These are phyloP conservation scores for Fusarium miscanthi DNA, from an alignment of 2,329 filamentous ascomycete species.

Conservation along the genomic window DNA sequence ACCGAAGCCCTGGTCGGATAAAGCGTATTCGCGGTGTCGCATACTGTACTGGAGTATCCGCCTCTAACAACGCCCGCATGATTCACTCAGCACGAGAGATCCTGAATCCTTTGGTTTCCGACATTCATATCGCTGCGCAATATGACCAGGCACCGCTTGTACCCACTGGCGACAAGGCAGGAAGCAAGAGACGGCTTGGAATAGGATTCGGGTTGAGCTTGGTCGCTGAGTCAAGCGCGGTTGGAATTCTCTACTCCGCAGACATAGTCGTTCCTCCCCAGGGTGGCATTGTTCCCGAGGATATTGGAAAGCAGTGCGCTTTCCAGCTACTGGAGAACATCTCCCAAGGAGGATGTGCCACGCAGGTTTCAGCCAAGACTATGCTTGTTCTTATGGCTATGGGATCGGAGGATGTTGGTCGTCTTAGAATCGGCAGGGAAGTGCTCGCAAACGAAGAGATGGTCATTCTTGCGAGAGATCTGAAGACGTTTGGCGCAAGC, in stretches of 20 bases:
- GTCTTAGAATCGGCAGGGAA: constrained; percentile 82
- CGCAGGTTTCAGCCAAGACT: constrained; percentile 75
- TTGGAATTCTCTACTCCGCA: constrained; percentile 85
- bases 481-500: constrained; percentile 88
- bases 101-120: constrained; percentile 84
- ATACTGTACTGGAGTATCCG: constrained; percentile 91
- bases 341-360: constrained; percentile 83
- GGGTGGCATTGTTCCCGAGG: constrained; percentile 88
- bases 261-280: constrained; percentile 80
- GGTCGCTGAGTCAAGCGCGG: constrained; percentile 89
- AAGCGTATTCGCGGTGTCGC: constrained; percentile 92
- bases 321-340: constrained; percentile 89
- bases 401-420: constrained; percentile 95
- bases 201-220: constrained; percentile 92
- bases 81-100: constrained; percentile 90
- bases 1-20: constrained; percentile 83
- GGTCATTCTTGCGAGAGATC: constrained; percentile 83
- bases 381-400: constrained; percentile 95
- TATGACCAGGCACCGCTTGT: constrained; percentile 75
- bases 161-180: constrained; percentile 63
- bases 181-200: constrained; percentile 74
- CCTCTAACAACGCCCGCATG: constrained; percentile 93
- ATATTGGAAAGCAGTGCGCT: constrained; percentile 88
- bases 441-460: constrained; percentile 84
- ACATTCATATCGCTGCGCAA: constrained; percentile 89